A percentile compares a stretch with the other conserved stretches of the same genome.
Conservation (phyloP, 2,329 filamentous ascomycete genomes). For the Fusarium keratoplasticum region DNA sequence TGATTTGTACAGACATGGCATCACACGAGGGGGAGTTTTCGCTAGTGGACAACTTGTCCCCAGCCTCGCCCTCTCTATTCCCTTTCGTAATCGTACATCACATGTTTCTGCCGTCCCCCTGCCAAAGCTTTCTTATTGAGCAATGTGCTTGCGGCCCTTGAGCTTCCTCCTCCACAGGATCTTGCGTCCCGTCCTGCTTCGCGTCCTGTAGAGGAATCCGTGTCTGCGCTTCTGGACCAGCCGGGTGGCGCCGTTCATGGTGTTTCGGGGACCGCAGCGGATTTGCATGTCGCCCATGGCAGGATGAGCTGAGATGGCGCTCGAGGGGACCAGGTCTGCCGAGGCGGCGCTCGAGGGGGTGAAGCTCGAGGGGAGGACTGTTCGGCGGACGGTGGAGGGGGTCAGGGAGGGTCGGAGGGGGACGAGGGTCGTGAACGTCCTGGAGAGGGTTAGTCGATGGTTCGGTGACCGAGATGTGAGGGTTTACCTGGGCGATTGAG, state of each 20-base stretch:
- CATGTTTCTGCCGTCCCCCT: not conserved
- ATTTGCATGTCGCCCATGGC: conserved; percentile 64
- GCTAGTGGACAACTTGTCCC: not conserved
- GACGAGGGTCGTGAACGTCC: conserved; percentile 62
- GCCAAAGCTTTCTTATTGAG: conserved; percentile 25
- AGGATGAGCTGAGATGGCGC: conserved; percentile 64
- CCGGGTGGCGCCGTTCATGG: conserved; percentile 65
- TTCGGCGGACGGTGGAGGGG: conserved; percentile 48
- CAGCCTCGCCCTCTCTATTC: conserved; percentile 21
- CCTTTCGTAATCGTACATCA: conserved; percentile 40
- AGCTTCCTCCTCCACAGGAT: conserved; percentile 62
- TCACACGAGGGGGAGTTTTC: conserved; percentile 23
- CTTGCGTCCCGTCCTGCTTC: conserved; percentile 63
- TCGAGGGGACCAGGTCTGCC: conserved; percentile 59
- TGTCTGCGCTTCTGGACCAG: conserved; percentile 70
- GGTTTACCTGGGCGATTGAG: conserved; percentile 42
- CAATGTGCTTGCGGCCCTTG: conserved; percentile 62
- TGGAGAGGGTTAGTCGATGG: conserved; percentile 38
- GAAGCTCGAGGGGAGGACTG: conserved; percentile 46
- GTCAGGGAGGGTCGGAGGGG: conserved; percentile 61
- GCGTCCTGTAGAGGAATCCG: conserved; percentile 65
- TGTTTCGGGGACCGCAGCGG: conserved; percentile 69
- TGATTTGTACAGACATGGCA: conserved; percentile 36
- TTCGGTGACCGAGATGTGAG: not conserved
- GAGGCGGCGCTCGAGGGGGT: conserved; percentile 43